Evolutionary conservation across 371 early-diverging fungal genomes (phyloP).

Genomic region (Ordospora colligata): DNA sequence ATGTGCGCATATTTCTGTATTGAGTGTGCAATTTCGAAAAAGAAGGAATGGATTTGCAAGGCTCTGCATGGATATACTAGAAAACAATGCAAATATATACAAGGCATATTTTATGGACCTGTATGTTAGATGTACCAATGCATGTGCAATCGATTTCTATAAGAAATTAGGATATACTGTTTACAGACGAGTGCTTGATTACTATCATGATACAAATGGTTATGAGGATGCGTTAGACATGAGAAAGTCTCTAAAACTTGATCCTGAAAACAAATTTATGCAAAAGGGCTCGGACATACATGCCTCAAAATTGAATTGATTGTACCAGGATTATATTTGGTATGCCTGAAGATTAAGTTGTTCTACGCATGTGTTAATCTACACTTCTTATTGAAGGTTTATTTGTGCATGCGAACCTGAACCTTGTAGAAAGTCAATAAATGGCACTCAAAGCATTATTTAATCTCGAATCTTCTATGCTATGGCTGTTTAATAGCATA

Average conservation of each 20-base stretch:
- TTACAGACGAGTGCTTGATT: constrained; percentile 75
- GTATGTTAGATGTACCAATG: constrained; percentile 85
- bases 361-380: no score
- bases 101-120: constrained; percentile 88
- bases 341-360: no score
- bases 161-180: constrained; percentile 78
- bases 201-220: constrained; percentile 65
- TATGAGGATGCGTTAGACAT: constrained; percentile 60
- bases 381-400: no score
- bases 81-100: constrained; percentile 64
- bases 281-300: constrained; percentile 18
- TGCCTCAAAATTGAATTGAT: neutral
- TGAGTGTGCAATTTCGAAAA: constrained; percentile 86
- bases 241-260: constrained; percentile 41
- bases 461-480: neutral
- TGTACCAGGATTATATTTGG: neutral
- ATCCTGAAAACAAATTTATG: constrained; percentile 2
- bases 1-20: constrained; percentile 83
- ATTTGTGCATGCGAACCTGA: neutral
- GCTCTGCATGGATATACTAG: constrained; percentile 76
- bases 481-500: no score
- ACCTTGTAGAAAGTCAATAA: neutral
- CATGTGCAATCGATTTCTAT: constrained; percentile 87
- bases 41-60: constrained; percentile 79
- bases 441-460: neutral